Base-by-base conservation (phyloP, 2,329 filamentous ascomycete genomes). In the Aspergillus nomiae region DNA sequence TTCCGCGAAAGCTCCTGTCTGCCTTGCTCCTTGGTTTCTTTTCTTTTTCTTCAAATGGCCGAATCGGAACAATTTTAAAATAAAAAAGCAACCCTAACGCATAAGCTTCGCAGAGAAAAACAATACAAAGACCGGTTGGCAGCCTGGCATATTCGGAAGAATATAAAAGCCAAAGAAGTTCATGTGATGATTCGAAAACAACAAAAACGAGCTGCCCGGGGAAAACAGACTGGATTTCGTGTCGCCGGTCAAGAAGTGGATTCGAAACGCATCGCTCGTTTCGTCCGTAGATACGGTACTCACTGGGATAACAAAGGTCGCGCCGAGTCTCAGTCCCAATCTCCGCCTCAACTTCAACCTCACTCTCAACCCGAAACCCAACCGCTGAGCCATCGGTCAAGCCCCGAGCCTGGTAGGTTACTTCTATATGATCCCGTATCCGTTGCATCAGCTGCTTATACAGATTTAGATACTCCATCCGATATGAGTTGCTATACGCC, bases 401-500 rank as follows among this genome's bases (percentile, higher is more conserved):
- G 74, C 58, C 74, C 75, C 0, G 75, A 77, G 53, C 75, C 75
- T 51, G 66, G 75, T 77, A 64, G 46, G 72, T 69, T 28, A 4
- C 36, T 50, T 32, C 24, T 36, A 12, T 32, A 19, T 41, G 19
- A 14, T 30, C 36, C 24, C 21, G 26, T 53, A 24, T 34, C 55
- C 24, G 8, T 28, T 46, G 5, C 5, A 21, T 55, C 30, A 50
- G 32, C 48, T 51, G 45, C 60, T 54, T n/a, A 62, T 34, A 56
- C 41, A 26, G 9, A 54, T 28, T 9, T 59, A 77, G 75, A 69
- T 54, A 77, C 75, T 26, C 75, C 75, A 6, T 75, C 75, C 43
- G 75, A 77, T 62, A 77, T 77, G 74, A 75, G 72, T 46, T 77
- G 75, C 64, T 77, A 74, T 63, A 77, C 75, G 8, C 75, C 75